These are phyloP conservation scores for Santalum album DNA, from an alignment of 164 flowering plant species.

Conservation along the genomic window DNA sequence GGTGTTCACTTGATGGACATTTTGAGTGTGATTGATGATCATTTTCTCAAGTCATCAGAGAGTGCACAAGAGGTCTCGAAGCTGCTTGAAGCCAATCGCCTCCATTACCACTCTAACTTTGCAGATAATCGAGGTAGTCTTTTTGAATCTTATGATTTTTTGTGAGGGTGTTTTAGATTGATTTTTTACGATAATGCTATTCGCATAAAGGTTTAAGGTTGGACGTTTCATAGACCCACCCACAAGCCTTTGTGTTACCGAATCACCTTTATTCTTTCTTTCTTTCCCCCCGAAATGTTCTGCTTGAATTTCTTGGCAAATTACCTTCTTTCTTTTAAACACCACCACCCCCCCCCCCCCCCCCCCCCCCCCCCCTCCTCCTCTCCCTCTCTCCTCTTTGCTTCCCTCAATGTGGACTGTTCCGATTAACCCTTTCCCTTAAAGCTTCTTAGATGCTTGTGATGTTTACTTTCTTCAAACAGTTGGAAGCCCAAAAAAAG, in stretches of 20 bases:
- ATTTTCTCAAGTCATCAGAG: constrained; percentile 75
- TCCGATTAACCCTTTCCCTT: too few species aligned
- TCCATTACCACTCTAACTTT: constrained; percentile 91
- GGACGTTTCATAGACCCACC: neutral
- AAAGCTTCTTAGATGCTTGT: neutral
- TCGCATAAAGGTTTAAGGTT: neutral
- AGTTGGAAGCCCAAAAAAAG: neutral
- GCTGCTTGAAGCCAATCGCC: constrained; percentile 82
- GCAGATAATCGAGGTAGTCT: constrained; percentile 68
- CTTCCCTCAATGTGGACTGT: too few species aligned
- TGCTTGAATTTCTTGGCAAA: too few species aligned
- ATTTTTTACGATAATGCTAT: neutral
- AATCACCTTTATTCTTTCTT: too few species aligned
- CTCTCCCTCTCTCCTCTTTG: too few species aligned
- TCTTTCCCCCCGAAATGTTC: too few species aligned
- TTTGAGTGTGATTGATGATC: constrained; percentile 56
- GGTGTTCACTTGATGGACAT: constrained; percentile 45
- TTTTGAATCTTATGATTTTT: neutral
- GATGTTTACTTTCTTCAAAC: neutral
- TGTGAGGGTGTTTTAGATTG: neutral
- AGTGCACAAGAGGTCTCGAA: constrained; percentile 75
- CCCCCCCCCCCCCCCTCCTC: too few species aligned
- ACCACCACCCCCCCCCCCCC: too few species aligned
- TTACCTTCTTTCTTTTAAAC: too few species aligned
- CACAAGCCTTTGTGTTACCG: too few species aligned